These are phyloP conservation scores for Chaetoceros tenuissimus DNA, from an alignment of 108 stramenopile genomes.

Conservation along the genomic window DNA sequence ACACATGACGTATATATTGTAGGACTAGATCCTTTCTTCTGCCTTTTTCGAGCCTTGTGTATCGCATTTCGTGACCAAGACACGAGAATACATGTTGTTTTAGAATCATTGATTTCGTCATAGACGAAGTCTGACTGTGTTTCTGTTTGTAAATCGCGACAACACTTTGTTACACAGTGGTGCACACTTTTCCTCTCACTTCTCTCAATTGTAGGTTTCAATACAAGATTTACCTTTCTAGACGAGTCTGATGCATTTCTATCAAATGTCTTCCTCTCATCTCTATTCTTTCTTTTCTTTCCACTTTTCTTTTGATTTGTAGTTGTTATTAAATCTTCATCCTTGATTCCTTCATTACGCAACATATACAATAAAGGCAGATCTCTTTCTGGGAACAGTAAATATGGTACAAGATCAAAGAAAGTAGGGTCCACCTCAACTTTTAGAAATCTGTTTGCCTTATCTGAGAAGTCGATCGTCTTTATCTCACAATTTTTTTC, in stretches of 20 bases:
- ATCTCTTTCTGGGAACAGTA: constrained; percentile 30
- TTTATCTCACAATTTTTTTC: too few species aligned
- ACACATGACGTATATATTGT: constrained; percentile 42
- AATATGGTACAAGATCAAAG: constrained; percentile 37
- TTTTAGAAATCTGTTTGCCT: constrained; percentile 3
- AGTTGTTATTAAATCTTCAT: not conserved
- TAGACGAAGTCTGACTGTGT: constrained; percentile 9
- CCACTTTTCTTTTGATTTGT: constrained; percentile 1
- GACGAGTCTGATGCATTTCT: not conserved
- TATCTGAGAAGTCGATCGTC: too few species aligned
- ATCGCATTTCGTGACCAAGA: constrained; percentile 33
- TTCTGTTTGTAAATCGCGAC: constrained; percentile 48
- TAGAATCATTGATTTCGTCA: constrained; percentile 2
- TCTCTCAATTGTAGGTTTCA: constrained; percentile 25
- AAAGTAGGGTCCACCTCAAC: constrained; percentile 40
- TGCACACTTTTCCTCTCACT: constrained; percentile 47
- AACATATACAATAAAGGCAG: constrained; percentile 30
- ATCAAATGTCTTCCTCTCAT: not conserved
- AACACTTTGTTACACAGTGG: constrained; percentile 23
- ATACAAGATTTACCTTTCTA: constrained; percentile 23
- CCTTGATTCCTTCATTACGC: constrained; percentile 23
- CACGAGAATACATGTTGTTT: constrained; percentile 31
- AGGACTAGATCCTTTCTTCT: not conserved
- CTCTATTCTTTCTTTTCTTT: constrained; percentile 10
- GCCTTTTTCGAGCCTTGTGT: constrained; percentile 26